Conservation (phyloP, 1,139 yeast genomes). For the Geotrichum restrictum region DNA sequence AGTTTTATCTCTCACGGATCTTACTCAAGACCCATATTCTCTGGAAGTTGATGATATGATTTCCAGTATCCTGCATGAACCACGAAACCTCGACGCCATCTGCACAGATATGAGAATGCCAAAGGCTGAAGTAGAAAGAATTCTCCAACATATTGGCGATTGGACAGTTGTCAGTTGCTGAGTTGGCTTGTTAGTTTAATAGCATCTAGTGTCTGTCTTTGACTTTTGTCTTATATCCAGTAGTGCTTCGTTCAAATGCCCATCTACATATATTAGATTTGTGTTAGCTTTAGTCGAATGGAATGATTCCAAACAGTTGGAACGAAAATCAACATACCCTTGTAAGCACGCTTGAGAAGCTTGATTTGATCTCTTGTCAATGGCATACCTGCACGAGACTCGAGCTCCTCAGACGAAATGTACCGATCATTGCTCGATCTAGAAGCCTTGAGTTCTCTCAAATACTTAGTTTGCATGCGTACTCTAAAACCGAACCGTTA, state of each 20-base stretch:
- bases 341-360: slow-evolving; percentile 37
- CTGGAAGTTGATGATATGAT: slow-evolving; percentile 43
- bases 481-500: no score
- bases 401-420: slow-evolving; percentile 33
- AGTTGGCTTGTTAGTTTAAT: slow-evolving; percentile 9
- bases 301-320: neutral
- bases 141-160: slow-evolving; percentile 31
- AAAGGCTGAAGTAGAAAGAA: slow-evolving; percentile 46
- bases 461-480: slow-evolving; percentile 27
- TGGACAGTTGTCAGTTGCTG: slow-evolving; percentile 33
- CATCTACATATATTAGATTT: slow-evolving; percentile 30
- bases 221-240: slow-evolving; percentile 40
- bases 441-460: slow-evolving; percentile 31
- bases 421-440: slow-evolving; percentile 25
- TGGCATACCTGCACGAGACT: slow-evolving; percentile 35
- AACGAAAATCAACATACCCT: slow-evolving; percentile 21
- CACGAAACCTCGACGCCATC: slow-evolving; percentile 65
- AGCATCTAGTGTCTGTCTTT: slow-evolving; percentile 41
- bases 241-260: slow-evolving; percentile 44
- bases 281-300: neutral
- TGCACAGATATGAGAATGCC: slow-evolving; percentile 65
- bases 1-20: slow-evolving; percentile 17
- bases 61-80: slow-evolving; percentile 50
- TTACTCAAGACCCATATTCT: slow-evolving; percentile 21
- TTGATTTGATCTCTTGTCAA: slow-evolving; percentile 34